These are phyloP conservation scores for Clitopilus hobsonii DNA, from an alignment of 768 basidiomycete species.

Conservation along the genomic window DNA sequence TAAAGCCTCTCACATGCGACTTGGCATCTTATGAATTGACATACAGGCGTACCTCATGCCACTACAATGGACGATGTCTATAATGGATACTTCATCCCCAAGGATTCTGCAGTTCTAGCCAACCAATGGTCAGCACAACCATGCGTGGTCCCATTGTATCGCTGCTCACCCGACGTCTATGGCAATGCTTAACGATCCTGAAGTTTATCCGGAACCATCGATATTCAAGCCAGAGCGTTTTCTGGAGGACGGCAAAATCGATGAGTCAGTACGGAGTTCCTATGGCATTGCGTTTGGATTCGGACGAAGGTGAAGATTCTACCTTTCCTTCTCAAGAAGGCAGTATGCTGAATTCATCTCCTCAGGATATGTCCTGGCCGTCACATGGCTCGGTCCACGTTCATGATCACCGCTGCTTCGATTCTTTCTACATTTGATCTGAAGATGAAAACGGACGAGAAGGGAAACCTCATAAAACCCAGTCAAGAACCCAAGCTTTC, in stretches of 20 bases:
- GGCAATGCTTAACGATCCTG: conserved; percentile 3
- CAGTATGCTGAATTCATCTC: too few species aligned
- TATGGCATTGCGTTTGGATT: conserved; percentile 19
- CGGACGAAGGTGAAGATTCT: conserved; percentile 20
- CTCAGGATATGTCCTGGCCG: too few species aligned
- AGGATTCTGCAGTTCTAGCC: conserved; percentile 1
- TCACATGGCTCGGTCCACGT: too few species aligned
- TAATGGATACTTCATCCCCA: conserved; percentile 5
- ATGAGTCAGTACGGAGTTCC: background rate
- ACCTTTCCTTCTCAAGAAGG: too few species aligned
- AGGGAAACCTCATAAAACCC: too few species aligned
- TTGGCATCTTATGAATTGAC: background rate
- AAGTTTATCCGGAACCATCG: conserved; percentile 12
- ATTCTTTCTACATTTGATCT: too few species aligned
- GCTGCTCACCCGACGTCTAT: background rate
- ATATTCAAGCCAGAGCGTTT: conserved; percentile 18
- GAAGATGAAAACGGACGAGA: too few species aligned
- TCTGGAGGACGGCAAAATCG: conserved; percentile 12
- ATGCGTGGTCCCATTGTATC: background rate
- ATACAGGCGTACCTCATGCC: conserved; percentile 5
- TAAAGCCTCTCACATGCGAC: background rate
- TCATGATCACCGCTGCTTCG: too few species aligned
- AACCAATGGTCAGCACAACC: conserved; percentile 1
- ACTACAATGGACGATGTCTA: conserved; percentile 5
- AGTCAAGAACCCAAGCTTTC: too few species aligned